phyloP scores from a whole-genome alignment of 345 rosid species.

The Sonneratia caseolaris region DNA sequence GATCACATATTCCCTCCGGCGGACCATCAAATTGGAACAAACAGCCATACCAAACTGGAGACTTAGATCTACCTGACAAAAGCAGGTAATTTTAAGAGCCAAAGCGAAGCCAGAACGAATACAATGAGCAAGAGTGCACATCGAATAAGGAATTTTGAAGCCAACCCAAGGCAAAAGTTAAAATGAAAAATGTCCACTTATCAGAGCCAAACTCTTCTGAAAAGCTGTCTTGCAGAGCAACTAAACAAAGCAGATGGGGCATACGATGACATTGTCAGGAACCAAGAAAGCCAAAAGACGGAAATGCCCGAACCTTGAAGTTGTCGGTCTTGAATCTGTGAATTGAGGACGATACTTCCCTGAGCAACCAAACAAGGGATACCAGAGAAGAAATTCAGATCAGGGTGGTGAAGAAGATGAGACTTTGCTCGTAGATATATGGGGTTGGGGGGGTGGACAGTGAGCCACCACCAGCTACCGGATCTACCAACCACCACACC shows the following conservation, averaged over 20 bases:
- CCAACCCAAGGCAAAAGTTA: background rate
- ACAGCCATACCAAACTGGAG: background rate
- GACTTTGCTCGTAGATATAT: background rate
- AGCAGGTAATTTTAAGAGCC: background rate
- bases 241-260: too few species aligned
- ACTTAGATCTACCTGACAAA: background rate
- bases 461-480: background rate
- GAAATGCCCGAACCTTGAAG: too few species aligned
- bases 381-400: conserved; percentile 7
- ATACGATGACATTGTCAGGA: too few species aligned
- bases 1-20: background rate
- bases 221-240: too few species aligned
- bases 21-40: background rate
- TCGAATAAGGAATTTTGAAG: background rate
- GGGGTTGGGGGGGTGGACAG: background rate
- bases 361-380: too few species aligned
- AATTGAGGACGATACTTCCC: too few species aligned
- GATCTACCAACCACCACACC: too few species aligned
- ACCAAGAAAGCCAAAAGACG: too few species aligned
- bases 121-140: background rate
- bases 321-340: too few species aligned
- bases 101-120: background rate
- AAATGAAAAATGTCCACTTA: too few species aligned
- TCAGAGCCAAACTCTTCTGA: too few species aligned
- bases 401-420: conserved; percentile 8